These are phyloP conservation scores for Pichia sp. DNA, from an alignment of 1,139 yeast species.

Conservation along the genomic window DNA sequence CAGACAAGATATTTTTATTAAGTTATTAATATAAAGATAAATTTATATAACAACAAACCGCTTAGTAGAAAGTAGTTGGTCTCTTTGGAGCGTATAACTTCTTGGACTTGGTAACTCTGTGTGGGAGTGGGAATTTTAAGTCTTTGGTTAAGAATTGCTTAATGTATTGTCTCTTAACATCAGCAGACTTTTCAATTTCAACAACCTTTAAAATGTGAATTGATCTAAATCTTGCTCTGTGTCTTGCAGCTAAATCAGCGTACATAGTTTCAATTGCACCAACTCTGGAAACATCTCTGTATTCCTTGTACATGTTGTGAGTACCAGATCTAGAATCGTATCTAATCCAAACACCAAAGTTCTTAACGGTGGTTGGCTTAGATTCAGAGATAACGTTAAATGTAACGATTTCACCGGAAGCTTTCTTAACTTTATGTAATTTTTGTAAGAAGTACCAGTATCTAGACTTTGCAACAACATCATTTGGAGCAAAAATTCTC, in stretches of 20 bases:
- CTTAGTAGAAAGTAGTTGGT: constrained; percentile 97
- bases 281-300: constrained; percentile 99
- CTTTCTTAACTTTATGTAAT: constrained; percentile 99
- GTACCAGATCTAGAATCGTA: constrained; percentile 99
- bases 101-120: constrained; percentile 93
- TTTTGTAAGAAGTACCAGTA: constrained; percentile 99
- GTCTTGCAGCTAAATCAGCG: constrained; percentile 99
- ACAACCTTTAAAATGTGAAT: constrained; percentile 98
- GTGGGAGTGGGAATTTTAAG: constrained; percentile 99
- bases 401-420: constrained; percentile 98
- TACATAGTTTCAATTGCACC: constrained; percentile 98
- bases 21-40: constrained; percentile 16
- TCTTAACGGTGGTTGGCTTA: constrained; percentile 98
- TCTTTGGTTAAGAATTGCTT: constrained; percentile 94
- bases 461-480: constrained; percentile 99
- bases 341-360: constrained; percentile 99
- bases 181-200: constrained; percentile 95
- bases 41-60: constrained; percentile 17
- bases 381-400: constrained; percentile 88
- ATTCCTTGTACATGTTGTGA: constrained; percentile 99
- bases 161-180: constrained; percentile 98
- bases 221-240: constrained; percentile 99
- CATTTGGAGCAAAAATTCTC: constrained; percentile 99
- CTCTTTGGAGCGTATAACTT: constrained; percentile 85
- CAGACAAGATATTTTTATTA: constrained; percentile 16